Base-by-base conservation (phyloP, 2,329 filamentous ascomycete genomes). In the Alternaria triticimaculans region DNA sequence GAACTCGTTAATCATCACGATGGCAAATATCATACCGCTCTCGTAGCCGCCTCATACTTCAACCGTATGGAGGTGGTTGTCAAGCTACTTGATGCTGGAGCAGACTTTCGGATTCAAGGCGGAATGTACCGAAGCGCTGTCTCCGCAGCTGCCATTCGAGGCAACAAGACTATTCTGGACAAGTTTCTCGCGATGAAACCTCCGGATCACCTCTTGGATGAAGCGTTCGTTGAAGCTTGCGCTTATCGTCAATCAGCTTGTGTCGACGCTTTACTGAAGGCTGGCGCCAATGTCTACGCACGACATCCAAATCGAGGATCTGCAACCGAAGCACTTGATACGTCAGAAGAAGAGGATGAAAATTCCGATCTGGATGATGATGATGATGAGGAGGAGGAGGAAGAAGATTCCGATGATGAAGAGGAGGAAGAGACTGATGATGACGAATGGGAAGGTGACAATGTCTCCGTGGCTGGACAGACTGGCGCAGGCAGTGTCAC, bases 31-130 rank as follows among this genome's bases (percentile, higher is more conserved):
- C 58, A 65, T 14, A 72, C 69, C 4, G 70, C 70, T 44, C 50
- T 77, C 4, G 68, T 74, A 20, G 69, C 68, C 41, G 74, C 76
- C 7, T 62, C 67, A 3, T 71, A 70, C 49, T 69, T 65, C 12
- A 66, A 67, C 54, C 63, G 65, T 1, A 23, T 62, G 11, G 69
- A 73, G 2, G 53, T 73, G 5, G 67, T 74, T 7, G 21, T 51
- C 5, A 69, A 59, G 33, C 59, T 75, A 2, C 60, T 75, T 10
- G 63, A 74, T 43, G 43, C 50, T 18, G 67, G 69, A 20, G 72
- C 72, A 21, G 69, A 75, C 53, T 64, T 72, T 37, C 49, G 63
- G 9, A 4, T 66, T 15, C 63, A 65, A 20, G 67, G 67, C 15
- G 72, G 70, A 5, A 49, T 56, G 43, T 75, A 68, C 49, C 50